Percentiles rank a stretch among this genome's conserved stretches.
These are phyloP conservation scores for Aspergillus funiculosus DNA, from an alignment of 495 filamentous ascomycete species.

Conservation along the genomic window DNA sequence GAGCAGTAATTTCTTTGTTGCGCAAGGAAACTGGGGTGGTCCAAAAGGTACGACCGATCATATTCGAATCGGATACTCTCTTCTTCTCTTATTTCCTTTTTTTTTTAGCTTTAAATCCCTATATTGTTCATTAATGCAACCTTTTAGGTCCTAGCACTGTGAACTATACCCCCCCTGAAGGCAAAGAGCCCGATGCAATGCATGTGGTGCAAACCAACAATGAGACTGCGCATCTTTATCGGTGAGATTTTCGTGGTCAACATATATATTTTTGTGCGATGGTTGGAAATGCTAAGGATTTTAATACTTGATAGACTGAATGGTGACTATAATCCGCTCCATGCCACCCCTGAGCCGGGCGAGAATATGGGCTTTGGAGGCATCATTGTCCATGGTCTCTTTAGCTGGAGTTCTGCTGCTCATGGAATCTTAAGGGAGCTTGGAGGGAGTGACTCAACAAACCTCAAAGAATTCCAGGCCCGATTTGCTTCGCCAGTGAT, in stretches of 20 bases:
- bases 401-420: conserved; percentile 73
- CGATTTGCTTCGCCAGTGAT: conserved; percentile 79
- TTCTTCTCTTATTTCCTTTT: too few species aligned
- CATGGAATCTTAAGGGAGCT: conserved; percentile 66
- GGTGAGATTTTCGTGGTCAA: too few species aligned
- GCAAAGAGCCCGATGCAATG: conserved; percentile 66
- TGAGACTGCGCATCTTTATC: conserved; percentile 70
- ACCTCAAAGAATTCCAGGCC: conserved; percentile 81
- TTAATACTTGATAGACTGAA: conserved; percentile 53
- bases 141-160: conserved; percentile 58
- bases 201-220: conserved; percentile 59
- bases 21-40: conserved; percentile 82
- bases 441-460: conserved; percentile 68
- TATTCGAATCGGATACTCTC: too few species aligned
- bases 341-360: conserved; percentile 77
- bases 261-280: too few species aligned
- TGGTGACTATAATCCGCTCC: conserved; percentile 88
- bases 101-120: too few species aligned
- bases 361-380: conserved; percentile 86
- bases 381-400: conserved; percentile 82
- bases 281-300: too few species aligned
- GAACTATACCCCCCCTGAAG: conserved; percentile 68
- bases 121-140: conserved; percentile 29
- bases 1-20: conserved; percentile 71
- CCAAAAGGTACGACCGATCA: too few species aligned